Evolutionary conservation across 2,329 filamentous ascomycete species (phyloP).

Genomic region (Cercospora sp.): DNA sequence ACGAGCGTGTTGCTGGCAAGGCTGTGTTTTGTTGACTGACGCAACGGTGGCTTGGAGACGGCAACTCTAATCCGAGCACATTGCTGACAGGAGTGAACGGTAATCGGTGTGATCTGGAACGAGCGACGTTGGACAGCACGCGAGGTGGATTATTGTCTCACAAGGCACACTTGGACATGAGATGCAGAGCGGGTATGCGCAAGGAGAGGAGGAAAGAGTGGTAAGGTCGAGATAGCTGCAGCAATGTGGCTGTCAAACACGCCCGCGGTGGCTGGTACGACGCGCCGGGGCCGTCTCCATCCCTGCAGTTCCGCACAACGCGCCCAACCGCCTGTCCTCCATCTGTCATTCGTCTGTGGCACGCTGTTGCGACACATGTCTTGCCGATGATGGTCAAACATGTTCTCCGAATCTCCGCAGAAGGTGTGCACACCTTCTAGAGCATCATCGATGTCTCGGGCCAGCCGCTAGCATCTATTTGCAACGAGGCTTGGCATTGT

Average conservation of each 20-base stretch:
- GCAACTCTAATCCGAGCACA: slow-evolving; percentile 6
- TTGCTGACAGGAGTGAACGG: neutral
- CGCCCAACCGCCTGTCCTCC: neutral
- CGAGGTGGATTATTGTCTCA: neutral
- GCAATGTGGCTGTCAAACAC: slow-evolving; percentile 1
- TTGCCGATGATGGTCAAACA: neutral
- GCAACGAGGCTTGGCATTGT: slow-evolving; percentile 1
- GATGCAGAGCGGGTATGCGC: neutral
- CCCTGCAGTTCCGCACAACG: neutral
- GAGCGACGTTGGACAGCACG: neutral
- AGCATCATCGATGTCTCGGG: neutral
- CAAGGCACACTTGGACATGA: neutral
- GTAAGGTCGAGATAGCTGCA: neutral
- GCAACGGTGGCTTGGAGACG: slow-evolving; percentile 15
- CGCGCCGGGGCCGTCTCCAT: neutral
- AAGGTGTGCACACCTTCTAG: neutral
- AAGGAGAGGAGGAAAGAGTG: neutral
- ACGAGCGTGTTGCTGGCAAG: neutral
- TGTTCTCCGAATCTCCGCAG: neutral
- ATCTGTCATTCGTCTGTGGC: neutral
- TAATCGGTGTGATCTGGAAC: neutral
- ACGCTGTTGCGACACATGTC: neutral
- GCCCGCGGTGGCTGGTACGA: neutral
- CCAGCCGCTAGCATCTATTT: neutral
- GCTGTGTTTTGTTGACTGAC: slow-evolving; percentile 17